A percentile compares a stretch with the other conserved stretches of the same genome.
phyloP scores from a whole-genome alignment of 768 basidiomycete species.

The Rhizopogon vinicolor region DNA sequence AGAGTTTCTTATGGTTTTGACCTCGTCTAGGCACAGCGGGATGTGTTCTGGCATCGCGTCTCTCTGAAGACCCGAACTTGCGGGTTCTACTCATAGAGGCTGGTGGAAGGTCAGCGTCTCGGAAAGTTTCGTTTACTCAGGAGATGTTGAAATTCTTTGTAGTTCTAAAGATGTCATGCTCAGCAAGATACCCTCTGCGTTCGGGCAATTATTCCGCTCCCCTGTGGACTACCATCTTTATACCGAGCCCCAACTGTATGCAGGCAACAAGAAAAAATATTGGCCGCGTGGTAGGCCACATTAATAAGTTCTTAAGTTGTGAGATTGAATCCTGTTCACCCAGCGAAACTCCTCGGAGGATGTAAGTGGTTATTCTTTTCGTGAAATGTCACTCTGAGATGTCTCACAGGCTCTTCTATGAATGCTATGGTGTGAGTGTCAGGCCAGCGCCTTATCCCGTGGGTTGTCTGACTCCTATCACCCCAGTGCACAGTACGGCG shows the following conservation, averaged over 20 bases:
- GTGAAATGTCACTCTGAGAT: neutral
- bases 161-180: conserved; percentile 41
- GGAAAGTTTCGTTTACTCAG: neutral
- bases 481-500: conserved; percentile 49
- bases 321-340: neutral
- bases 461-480: conserved; percentile 4
- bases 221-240: conserved; percentile 49
- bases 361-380: conserved; percentile 39
- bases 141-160: neutral
- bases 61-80: conserved; percentile 32
- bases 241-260: conserved; percentile 53
- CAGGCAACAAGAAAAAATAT: conserved; percentile 41
- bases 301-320: neutral
- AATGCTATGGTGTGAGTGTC: conserved; percentile 49
- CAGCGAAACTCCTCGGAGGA: conserved; percentile 69
- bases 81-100: conserved; percentile 37
- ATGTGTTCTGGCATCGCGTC: conserved; percentile 38
- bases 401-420: conserved; percentile 49
- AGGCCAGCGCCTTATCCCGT: neutral
- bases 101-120: conserved; percentile 41
- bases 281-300: conserved; percentile 60
- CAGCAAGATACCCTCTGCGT: conserved; percentile 43
- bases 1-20: neutral
- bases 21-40: conserved; percentile 35
- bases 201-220: conserved; percentile 35